A percentile compares a stretch with the other conserved stretches of the same genome.
Conservation (phyloP, 257 asterid species). For the Nicotiana otophora region DNA sequence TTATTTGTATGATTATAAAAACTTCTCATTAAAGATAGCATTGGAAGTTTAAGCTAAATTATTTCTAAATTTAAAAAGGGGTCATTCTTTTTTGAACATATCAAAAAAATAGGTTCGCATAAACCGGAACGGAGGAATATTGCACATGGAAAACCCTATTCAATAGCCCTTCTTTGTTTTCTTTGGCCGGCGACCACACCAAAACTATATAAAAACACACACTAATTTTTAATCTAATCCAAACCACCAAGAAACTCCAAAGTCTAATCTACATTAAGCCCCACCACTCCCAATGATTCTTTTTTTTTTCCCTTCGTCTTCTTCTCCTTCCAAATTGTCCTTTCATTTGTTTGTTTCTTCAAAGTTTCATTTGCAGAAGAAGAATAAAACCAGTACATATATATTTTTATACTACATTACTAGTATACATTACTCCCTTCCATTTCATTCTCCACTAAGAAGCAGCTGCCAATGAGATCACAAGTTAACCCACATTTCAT, state of each 20-base stretch:
- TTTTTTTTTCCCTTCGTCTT: neutral
- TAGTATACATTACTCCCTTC: neutral
- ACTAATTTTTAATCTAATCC: neutral
- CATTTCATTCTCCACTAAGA: neutral
- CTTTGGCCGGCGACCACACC: conserved; percentile 7
- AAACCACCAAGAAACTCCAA: neutral
- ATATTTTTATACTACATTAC: neutral
- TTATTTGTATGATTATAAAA: no score
- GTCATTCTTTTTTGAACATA: no score
- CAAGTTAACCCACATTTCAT: neutral
- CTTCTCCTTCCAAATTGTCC: conserved; percentile 41
- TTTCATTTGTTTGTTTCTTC: conserved; percentile 27
- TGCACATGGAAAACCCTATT: neutral
- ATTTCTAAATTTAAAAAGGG: no score
- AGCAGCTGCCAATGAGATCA: conserved; percentile 20
- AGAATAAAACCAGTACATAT: conserved; percentile 10
- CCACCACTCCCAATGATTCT: conserved; percentile 24
- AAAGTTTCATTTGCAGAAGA: conserved; percentile 18
- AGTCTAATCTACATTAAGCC: neutral
- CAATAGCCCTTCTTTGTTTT: neutral
- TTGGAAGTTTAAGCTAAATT: no score
- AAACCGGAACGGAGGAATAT: no score
- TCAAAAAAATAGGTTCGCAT: no score
- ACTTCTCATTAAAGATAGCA: no score
- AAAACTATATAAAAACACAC: neutral